Percentiles rank a stretch among this genome's conserved stretches.
Conservation (phyloP, 352 stramenopile genomes). For the Phytophthora pisi region DNA sequence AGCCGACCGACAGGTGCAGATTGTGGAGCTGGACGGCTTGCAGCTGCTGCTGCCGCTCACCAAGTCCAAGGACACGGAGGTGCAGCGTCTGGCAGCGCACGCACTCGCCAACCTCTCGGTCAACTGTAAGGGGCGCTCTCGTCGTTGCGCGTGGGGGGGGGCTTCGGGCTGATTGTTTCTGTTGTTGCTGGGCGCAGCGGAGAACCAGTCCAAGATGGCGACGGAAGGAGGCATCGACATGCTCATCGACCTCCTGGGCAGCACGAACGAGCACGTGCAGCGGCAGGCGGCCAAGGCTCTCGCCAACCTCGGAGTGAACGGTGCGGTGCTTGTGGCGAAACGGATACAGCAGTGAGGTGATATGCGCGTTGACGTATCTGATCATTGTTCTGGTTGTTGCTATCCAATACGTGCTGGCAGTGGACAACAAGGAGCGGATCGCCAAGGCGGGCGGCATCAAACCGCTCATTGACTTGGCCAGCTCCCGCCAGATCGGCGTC, state of each 20-base stretch:
- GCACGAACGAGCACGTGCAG: slow-evolving; percentile 89
- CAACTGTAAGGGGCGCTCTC: slow-evolving; percentile 65
- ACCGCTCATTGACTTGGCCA: slow-evolving; percentile 82
- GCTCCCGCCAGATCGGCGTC: slow-evolving; percentile 85
- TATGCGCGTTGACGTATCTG: neutral
- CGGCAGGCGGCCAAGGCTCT: slow-evolving; percentile 94
- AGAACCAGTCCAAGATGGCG: slow-evolving; percentile 95
- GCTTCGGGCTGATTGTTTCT: neutral
- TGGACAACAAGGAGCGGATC: slow-evolving; percentile 94
- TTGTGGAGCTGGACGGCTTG: slow-evolving; percentile 93
- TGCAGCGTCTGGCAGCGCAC: slow-evolving; percentile 93
- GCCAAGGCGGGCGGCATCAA: slow-evolving; percentile 90
- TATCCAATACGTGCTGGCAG: slow-evolving; percentile 29
- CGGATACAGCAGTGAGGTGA: too few species aligned
- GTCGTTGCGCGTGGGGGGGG: neutral
- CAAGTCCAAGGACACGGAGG: slow-evolving; percentile 91
- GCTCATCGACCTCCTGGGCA: slow-evolving; percentile 91
- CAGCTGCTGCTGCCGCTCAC: slow-evolving; percentile 93
- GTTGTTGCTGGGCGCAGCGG: slow-evolving; percentile 46
- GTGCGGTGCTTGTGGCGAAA: slow-evolving; percentile 29
- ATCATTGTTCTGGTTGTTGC: neutral
- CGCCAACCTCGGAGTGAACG: slow-evolving; percentile 93
- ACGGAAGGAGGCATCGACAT: slow-evolving; percentile 94
- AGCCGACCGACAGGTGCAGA: slow-evolving; percentile 94
- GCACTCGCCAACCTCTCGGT: slow-evolving; percentile 95